phyloP scores from a whole-genome alignment of 2,329 filamentous ascomycete species.

The Xylaria digitata region DNA sequence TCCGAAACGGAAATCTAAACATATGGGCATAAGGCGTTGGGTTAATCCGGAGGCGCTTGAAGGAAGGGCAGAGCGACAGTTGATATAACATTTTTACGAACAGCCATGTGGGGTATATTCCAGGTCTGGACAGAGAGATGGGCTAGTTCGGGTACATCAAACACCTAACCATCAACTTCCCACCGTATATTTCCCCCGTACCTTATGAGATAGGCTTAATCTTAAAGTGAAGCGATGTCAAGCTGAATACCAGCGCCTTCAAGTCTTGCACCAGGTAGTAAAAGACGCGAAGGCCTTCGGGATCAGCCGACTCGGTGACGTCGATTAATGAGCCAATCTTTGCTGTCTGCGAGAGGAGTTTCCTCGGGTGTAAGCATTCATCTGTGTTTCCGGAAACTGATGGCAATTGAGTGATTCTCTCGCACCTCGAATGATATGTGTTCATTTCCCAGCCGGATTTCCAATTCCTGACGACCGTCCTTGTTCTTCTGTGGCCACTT shows the following conservation, averaged over 20 bases:
- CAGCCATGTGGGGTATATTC: slow-evolving; percentile 46
- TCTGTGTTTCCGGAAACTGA: slow-evolving; percentile 7
- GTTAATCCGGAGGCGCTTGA: slow-evolving; percentile 28
- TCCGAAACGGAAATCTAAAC: slow-evolving; percentile 22
- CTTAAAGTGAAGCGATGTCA: slow-evolving; percentile 98
- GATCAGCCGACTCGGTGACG: slow-evolving; percentile 94
- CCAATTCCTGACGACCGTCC: slow-evolving; percentile 94
- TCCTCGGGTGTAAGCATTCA: slow-evolving; percentile 23
- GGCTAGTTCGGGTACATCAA: slow-evolving; percentile 43
- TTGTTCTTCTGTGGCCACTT: slow-evolving; percentile 99
- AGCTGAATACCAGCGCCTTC: slow-evolving; percentile 94
- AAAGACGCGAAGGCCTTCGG: slow-evolving; percentile 94
- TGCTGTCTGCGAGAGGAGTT: slow-evolving; percentile 73
- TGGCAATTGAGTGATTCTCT: slow-evolving; percentile 9
- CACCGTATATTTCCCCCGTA: slow-evolving; percentile 13
- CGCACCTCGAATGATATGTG: slow-evolving; percentile 97
- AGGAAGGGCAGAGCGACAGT: slow-evolving; percentile 30
- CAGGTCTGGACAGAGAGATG: slow-evolving; percentile 36
- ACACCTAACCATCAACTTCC: slow-evolving; percentile 23
- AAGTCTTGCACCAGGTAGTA: slow-evolving; percentile 98
- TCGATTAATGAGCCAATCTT: slow-evolving; percentile 98
- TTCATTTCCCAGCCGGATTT: slow-evolving; percentile 92
- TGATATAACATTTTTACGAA: slow-evolving; percentile 40
- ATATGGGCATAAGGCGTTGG: slow-evolving; percentile 34
- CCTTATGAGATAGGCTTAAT: slow-evolving; percentile 75